A percentile compares a stretch with the other conserved stretches of the same genome.
Conservation (phyloP, 1,284 basidiomycete species). For the Leccinum pachyderme region DNA sequence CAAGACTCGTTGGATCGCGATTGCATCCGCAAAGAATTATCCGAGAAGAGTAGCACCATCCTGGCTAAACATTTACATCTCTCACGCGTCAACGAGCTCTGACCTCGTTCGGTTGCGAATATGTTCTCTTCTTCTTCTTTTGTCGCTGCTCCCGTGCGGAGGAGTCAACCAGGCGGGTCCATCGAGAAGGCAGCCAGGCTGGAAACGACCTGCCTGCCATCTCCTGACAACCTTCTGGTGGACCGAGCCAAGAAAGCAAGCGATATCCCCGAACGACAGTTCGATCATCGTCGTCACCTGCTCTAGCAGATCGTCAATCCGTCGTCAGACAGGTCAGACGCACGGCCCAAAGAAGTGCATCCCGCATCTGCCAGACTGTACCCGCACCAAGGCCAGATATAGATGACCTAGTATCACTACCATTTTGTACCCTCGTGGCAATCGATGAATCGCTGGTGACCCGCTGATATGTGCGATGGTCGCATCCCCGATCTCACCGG, state of each 20-base stretch:
- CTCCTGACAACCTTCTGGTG: conserved; percentile 4
- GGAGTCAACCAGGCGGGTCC: not conserved
- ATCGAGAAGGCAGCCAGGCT: not conserved
- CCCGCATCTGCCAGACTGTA: not conserved
- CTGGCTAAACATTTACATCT: not conserved
- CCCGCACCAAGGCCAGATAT: not conserved
- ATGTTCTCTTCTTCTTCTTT: not conserved
- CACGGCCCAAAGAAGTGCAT: not conserved
- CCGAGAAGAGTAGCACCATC: not conserved
- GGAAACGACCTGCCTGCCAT: conserved; percentile 5
- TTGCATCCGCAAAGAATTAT: conserved; percentile 1
- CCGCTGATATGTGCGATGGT: conserved; percentile 22
- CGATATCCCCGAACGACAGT: conserved; percentile 5
- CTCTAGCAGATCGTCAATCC: conserved; percentile 12
- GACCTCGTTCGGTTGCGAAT: not conserved
- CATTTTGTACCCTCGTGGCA: conserved; percentile 21
- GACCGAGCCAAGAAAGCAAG: conserved; percentile 1
- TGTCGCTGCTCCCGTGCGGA: not conserved
- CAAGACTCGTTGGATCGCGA: not conserved
- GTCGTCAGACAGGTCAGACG: not conserved
- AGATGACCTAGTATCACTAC: conserved; percentile 4
- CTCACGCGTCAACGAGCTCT: not conserved
- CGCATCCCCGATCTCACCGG: conserved; percentile 22
- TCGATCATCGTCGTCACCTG: conserved; percentile 10
- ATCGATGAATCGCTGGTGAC: conserved; percentile 16